Conservation (phyloP, 2,329 filamentous ascomycete species). For the Fusarium metavorans region DNA sequence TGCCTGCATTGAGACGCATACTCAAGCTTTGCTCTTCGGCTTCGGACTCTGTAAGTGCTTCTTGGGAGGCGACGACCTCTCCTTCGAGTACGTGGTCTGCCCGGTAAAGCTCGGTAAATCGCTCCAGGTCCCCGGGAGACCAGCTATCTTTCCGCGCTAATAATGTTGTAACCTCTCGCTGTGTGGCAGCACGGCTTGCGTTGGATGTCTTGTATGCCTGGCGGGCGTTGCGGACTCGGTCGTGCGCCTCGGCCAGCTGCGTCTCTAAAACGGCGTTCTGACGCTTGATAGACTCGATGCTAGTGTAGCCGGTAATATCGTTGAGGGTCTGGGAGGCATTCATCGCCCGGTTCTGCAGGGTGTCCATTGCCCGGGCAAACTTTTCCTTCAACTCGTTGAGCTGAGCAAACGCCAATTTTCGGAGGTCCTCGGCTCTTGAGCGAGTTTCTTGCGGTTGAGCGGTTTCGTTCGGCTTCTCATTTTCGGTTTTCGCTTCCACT, state of each 20-base stretch:
- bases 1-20: conserved; percentile 81
- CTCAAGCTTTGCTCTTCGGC: conserved; percentile 82
- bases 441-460: conserved; percentile 11
- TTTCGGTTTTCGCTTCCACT: conserved; percentile 14
- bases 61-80: conserved; percentile 78
- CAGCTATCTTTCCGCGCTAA: conserved; percentile 95
- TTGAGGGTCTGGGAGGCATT: conserved; percentile 90
- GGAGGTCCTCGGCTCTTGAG: conserved; percentile 42
- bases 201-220: conserved; percentile 86
- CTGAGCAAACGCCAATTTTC: conserved; percentile 49
- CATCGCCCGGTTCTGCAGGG: conserved; percentile 85
- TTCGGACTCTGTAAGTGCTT: conserved; percentile 80
- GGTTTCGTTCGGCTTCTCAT: conserved; percentile 14
- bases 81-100: conserved; percentile 95
- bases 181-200: conserved; percentile 83
- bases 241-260: conserved; percentile 69
- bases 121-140: conserved; percentile 87
- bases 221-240: conserved; percentile 77
- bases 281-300: conserved; percentile 86
- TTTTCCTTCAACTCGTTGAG: conserved; percentile 50
- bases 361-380: conserved; percentile 78
- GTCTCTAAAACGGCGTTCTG: conserved; percentile 78
- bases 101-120: conserved; percentile 92
- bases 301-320: conserved; percentile 92
- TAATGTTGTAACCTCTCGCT: conserved; percentile 94